Percentiles rank a stretch among this genome's conserved stretches.
Evolutionary conservation across 495 filamentous ascomycete species (phyloP).

Genomic region (Xylona heveae): DNA sequence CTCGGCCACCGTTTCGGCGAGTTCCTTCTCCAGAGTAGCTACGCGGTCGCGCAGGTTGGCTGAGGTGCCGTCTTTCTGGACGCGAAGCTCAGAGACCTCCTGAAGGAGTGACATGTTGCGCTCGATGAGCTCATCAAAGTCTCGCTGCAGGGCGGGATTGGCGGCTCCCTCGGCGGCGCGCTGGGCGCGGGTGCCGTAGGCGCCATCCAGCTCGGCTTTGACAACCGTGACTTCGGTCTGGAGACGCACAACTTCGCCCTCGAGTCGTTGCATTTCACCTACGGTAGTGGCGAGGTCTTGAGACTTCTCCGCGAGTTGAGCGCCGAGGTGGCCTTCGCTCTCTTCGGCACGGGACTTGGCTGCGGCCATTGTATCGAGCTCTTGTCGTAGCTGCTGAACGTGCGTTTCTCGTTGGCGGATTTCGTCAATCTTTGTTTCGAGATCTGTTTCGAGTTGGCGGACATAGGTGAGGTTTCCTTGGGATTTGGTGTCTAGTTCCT

Average conservation of each 20-base stretch:
- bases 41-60: slow-evolving; percentile 33
- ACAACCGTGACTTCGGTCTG: slow-evolving; percentile 84
- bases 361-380: not conserved
- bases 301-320: slow-evolving; percentile 16
- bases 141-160: slow-evolving; percentile 27
- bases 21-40: slow-evolving; percentile 50
- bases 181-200: slow-evolving; percentile 61
- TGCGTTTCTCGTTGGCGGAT: too few species aligned
- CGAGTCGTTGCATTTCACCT: slow-evolving; percentile 40
- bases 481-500: slow-evolving; percentile 1
- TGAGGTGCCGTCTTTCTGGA: slow-evolving; percentile 15
- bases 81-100: slow-evolving; percentile 32
- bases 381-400: too few species aligned
- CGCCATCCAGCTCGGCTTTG: slow-evolving; percentile 85
- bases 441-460: too few species aligned
- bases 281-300: slow-evolving; percentile 17
- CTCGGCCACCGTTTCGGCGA: slow-evolving; percentile 62
- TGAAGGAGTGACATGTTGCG: slow-evolving; percentile 35
- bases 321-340: not conserved
- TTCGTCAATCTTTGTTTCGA: too few species aligned
- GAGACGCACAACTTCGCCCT: slow-evolving; percentile 62
- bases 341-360: slow-evolving; percentile 2
- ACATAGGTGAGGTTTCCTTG: too few species aligned
- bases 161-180: slow-evolving; percentile 56
- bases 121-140: slow-evolving; percentile 40